A percentile compares a stretch with the other conserved stretches of the same genome.
These are phyloP conservation scores for Amanita subjunquillea DNA, from an alignment of 768 basidiomycete genomes.

Conservation along the genomic window DNA sequence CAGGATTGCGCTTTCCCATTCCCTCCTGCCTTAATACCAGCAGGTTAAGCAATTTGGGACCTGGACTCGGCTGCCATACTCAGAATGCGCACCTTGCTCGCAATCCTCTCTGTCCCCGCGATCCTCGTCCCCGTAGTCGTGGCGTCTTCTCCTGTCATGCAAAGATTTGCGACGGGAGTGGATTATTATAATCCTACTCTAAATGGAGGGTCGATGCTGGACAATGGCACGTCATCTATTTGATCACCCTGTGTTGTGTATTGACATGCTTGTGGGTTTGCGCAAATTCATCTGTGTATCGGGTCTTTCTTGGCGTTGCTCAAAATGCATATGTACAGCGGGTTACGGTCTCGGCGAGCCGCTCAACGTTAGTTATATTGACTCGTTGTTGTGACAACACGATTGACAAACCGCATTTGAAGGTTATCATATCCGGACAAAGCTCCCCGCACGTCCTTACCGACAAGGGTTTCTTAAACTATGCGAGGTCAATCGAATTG, in stretches of 20 bases:
- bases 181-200: conserved; percentile 33
- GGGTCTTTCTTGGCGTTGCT: background rate
- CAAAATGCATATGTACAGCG: conserved; percentile 11
- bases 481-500: conserved; percentile 55
- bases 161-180: conserved; percentile 5
- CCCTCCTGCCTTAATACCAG: no score
- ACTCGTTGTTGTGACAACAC: background rate
- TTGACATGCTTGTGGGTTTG: background rate
- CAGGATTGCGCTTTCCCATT: no score
- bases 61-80: no score
- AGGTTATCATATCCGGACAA: conserved; percentile 56
- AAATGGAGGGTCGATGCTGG: conserved; percentile 57
- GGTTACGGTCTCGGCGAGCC: conserved; percentile 51
- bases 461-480: conserved; percentile 46
- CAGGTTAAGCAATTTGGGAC: no score
- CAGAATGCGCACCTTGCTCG: no score
- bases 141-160: no score
- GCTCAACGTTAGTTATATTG: conserved; percentile 48
- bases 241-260: no score
- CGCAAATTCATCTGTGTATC: background rate
- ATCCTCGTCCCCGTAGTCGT: no score
- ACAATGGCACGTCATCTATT: conserved; percentile 26
- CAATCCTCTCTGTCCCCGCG: no score
- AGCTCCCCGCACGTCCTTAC: conserved; percentile 51
- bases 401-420: background rate